Conservation (phyloP, 257 asterid species). For the Cruciata laevipes region DNA sequence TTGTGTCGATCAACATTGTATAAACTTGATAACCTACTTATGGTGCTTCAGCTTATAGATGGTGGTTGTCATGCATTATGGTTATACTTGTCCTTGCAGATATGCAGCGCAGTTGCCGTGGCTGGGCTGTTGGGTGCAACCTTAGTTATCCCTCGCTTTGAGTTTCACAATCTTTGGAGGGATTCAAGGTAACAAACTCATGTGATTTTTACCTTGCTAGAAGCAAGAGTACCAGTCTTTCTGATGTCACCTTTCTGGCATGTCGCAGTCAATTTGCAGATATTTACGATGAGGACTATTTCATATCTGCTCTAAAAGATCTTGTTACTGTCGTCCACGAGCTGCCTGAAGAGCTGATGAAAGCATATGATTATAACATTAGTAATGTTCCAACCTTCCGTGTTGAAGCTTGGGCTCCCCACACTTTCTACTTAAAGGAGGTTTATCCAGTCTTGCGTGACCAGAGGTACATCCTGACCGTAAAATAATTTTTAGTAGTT, state of each 20-base stretch:
- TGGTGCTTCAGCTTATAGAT: neutral
- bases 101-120: conserved; percentile 87
- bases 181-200: conserved; percentile 53
- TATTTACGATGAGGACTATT: conserved; percentile 76
- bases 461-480: conserved; percentile 36
- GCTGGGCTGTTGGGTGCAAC: conserved; percentile 78
- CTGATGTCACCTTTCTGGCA: conserved; percentile 15
- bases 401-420: conserved; percentile 76
- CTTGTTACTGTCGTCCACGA: conserved; percentile 52
- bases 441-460: conserved; percentile 64
- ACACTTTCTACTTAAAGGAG: conserved; percentile 59
- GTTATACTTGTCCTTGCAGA: conserved; percentile 33
- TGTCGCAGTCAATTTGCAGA: conserved; percentile 60
- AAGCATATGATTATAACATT: conserved; percentile 53
- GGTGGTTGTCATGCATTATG: neutral
- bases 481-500: neutral
- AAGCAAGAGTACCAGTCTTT: neutral
- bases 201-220: neutral
- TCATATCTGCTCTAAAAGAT: conserved; percentile 55
- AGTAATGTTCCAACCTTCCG: conserved; percentile 51
- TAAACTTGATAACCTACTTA: neutral
- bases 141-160: conserved; percentile 70
- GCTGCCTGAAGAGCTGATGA: conserved; percentile 61
- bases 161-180: conserved; percentile 73
- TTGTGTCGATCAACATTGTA: neutral